These are phyloP conservation scores for Pezicula radicicola DNA, from an alignment of 2,329 filamentous ascomycete species.

Conservation along the genomic window DNA sequence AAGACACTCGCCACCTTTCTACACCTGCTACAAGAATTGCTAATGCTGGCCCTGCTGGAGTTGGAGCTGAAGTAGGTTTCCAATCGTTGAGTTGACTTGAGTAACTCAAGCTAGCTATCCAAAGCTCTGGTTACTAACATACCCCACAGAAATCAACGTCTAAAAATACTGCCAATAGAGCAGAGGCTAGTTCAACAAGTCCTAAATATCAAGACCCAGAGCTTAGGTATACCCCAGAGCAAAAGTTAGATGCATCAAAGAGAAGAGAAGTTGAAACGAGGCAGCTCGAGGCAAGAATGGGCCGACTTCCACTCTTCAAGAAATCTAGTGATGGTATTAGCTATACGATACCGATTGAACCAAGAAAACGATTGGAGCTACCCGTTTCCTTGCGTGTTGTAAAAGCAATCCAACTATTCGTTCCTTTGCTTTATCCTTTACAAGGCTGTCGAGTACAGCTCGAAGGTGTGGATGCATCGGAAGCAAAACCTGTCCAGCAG, in stretches of 20 bases:
- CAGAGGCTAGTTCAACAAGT: neutral
- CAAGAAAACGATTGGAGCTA: conserved; percentile 56
- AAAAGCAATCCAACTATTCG: conserved; percentile 62
- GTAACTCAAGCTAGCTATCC: no score
- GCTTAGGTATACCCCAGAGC: conserved; percentile 48
- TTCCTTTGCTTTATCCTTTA: conserved; percentile 70
- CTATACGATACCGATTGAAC: conserved; percentile 69
- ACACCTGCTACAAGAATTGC: conserved; percentile 14
- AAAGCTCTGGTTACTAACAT: no score
- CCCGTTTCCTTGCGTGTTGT: conserved; percentile 58
- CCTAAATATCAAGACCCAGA: conserved; percentile 9
- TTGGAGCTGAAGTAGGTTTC: no score
- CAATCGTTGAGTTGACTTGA: no score
- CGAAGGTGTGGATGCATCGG: conserved; percentile 56
- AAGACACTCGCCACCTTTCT: conserved; percentile 29
- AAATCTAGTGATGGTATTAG: conserved; percentile 67
- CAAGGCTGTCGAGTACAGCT: conserved; percentile 64
- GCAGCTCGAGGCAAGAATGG: conserved; percentile 74
- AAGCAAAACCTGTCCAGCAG: conserved; percentile 61
- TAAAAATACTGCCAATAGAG: conserved; percentile 3
- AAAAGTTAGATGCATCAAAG: conserved; percentile 60
- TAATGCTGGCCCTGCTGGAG: no score
- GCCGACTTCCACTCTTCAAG: conserved; percentile 62
- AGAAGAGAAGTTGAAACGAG: conserved; percentile 63
- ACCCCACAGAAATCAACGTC: conserved; percentile 2